phyloP scores from a whole-genome alignment of 2,329 filamentous ascomycete genomes.

The Penicillium sp. region DNA sequence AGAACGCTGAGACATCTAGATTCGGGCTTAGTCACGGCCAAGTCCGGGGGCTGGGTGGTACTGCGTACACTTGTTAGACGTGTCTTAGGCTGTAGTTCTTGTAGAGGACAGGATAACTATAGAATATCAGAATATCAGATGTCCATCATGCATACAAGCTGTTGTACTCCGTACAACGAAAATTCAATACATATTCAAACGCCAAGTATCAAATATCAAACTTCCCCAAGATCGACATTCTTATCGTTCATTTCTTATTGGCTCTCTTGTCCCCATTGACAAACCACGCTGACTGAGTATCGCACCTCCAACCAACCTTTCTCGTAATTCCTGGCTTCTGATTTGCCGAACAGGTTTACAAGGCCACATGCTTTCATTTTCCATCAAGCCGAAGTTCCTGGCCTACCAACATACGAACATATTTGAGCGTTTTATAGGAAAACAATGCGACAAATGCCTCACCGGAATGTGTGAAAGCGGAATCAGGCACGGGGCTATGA shows the following conservation, averaged over 20 bases:
- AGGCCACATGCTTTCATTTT: slow-evolving; percentile 8
- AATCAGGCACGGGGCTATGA: background rate
- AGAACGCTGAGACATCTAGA: slow-evolving; percentile 12
- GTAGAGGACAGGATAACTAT: background rate
- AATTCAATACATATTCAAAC: background rate
- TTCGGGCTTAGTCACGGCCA: slow-evolving; percentile 9
- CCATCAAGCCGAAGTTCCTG: slow-evolving; percentile 2
- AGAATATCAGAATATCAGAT: background rate
- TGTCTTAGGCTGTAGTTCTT: background rate
- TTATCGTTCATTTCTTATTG: slow-evolving; percentile 32
- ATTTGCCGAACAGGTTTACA: slow-evolving; percentile 2
- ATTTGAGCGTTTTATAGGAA: slow-evolving; percentile 4
- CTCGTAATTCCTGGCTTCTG: slow-evolving; percentile 7
- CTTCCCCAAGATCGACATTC: slow-evolving; percentile 16
- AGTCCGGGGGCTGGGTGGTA: slow-evolving; percentile 5
- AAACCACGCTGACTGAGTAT: slow-evolving; percentile 32
- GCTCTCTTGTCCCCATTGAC: slow-evolving; percentile 24
- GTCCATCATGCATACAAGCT: background rate
- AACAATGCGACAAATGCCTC: slow-evolving; percentile 18
- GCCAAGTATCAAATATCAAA: background rate
- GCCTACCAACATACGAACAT: background rate
- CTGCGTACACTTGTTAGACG: background rate
- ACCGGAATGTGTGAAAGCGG: slow-evolving; percentile 15
- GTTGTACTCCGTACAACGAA: background rate
- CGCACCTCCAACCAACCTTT: slow-evolving; percentile 8